Percentiles rank a stretch among this genome's conserved stretches.
Conservation (phyloP, 108 stramenopile species). For the Thalassiosira profunda region DNA sequence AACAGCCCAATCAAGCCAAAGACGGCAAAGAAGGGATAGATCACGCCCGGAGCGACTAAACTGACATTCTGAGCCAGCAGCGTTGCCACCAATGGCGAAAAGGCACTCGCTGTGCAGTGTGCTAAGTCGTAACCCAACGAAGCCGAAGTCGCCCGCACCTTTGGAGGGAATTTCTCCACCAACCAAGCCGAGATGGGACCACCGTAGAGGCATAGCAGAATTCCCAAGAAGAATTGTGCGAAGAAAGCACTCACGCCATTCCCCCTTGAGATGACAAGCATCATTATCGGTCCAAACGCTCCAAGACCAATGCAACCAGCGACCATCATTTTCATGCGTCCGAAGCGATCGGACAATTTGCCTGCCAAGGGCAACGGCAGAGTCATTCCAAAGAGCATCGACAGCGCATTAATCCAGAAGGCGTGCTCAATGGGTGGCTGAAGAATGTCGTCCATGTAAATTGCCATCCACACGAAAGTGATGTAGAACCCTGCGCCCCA, state of each 20-base stretch:
- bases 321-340: constrained; percentile 56
- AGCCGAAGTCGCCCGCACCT: constrained; percentile 58
- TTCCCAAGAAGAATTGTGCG: constrained; percentile 59
- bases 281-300: constrained; percentile 49
- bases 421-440: constrained; percentile 60
- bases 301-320: constrained; percentile 40
- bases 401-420: constrained; percentile 67
- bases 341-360: constrained; percentile 53
- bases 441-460: constrained; percentile 63
- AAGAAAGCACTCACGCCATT: constrained; percentile 40
- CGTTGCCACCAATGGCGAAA: constrained; percentile 67
- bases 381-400: constrained; percentile 57
- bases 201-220: constrained; percentile 58
- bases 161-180: constrained; percentile 64
- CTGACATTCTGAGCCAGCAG: constrained; percentile 51
- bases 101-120: constrained; percentile 64
- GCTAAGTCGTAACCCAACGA: constrained; percentile 71
- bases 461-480: constrained; percentile 72
- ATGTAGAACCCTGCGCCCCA: constrained; percentile 71
- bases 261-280: constrained; percentile 54
- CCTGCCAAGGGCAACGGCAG: constrained; percentile 63
- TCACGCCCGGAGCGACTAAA: constrained; percentile 44
- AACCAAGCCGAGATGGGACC: constrained; percentile 73
- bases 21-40: constrained; percentile 53
- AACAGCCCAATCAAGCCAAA: background rate